A percentile compares a stretch with the other conserved stretches of the same genome.
These are phyloP conservation scores for Metarhizium album DNA, from an alignment of 2,329 filamentous ascomycete species.

Conservation along the genomic window DNA sequence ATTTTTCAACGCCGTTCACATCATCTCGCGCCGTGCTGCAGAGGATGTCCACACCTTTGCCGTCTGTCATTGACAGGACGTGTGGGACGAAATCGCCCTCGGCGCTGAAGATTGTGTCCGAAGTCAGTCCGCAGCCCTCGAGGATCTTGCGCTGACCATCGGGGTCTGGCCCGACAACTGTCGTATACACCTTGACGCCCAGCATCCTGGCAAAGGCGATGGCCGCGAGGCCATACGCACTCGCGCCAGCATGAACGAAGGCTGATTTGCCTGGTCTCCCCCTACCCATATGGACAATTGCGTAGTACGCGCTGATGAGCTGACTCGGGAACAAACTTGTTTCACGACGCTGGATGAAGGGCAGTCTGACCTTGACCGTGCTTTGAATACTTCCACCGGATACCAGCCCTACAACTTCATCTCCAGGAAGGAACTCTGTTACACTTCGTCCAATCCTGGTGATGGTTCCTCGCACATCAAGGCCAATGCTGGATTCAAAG, in stretches of 20 bases:
- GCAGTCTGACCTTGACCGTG: constrained; percentile 20
- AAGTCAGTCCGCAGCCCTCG: constrained; percentile 20
- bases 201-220: constrained; percentile 27
- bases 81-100: constrained; percentile 22
- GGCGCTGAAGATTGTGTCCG: constrained; percentile 27
- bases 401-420: constrained; percentile 31
- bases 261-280: constrained; percentile 19
- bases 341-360: constrained; percentile 23
- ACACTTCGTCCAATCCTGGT: constrained; percentile 23
- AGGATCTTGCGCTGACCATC: constrained; percentile 28
- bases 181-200: constrained; percentile 32
- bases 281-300: constrained; percentile 24
- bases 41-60: constrained; percentile 29
- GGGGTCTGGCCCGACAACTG: constrained; percentile 20
- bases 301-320: constrained; percentile 32
- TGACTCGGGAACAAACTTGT: constrained; percentile 25
- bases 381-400: constrained; percentile 24
- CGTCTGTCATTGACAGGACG: constrained; percentile 22
- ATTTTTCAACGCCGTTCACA: constrained; percentile 20
- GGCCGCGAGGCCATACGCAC: constrained; percentile 32
- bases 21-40: constrained; percentile 33
- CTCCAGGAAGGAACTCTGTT: constrained; percentile 21
- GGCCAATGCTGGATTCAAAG: constrained; percentile 21
- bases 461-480: constrained; percentile 31
- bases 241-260: constrained; percentile 33